Base-by-base conservation (phyloP, 1,139 yeast species). In the Geotrichum fermentans region DNA sequence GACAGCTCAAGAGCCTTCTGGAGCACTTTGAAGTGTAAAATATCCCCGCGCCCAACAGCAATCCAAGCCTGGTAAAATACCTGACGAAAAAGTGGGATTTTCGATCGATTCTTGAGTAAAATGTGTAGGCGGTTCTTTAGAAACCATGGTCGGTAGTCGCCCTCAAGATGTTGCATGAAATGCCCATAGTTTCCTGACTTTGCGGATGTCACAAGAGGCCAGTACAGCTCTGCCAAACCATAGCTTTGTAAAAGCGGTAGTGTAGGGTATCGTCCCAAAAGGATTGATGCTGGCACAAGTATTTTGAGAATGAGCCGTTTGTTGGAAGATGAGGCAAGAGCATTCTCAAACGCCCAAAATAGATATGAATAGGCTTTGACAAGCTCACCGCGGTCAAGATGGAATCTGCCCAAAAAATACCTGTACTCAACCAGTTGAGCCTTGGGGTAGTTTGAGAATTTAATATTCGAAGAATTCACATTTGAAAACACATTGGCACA, bases 401-500 rank as follows among this genome's bases (percentile, higher is more conserved):
- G 79, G 60, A 77, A 86, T 48, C 80, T 73, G 0, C 89, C 89
- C 40, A 84, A 70, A 58, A 81, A 78, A 62, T 73, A 86, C 47
- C 92, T 68, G 63, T 82, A 85, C 57, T 80, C 83, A 4, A 84
- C 73, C 49, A 78, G 78, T 54, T 82, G 81, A 1, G 78, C 66
- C 40, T 68, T 65, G 3, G 78, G 70, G 51, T 77, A 81, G 11
- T 62, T 58, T 1, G 67, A 59, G 55, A 81, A 73, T 37, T 62
- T 64, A 42, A 82, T 67, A 32, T 73, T 69, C 18, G 87, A 77
- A 28, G 80, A 80, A 56, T 79, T 82, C 70, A 85, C 78, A 61
- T 84, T 85, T 37, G 87, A 77, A 63, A 84, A 83, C 41, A 86
- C 84, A 60, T 83, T 84, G 29, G 84, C 79, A 62, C 94, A 84